Percentiles rank a stretch among this genome's conserved stretches.
phyloP scores from a whole-genome alignment of 139 green algal species.

The Chlamydomonas sp. region DNA sequence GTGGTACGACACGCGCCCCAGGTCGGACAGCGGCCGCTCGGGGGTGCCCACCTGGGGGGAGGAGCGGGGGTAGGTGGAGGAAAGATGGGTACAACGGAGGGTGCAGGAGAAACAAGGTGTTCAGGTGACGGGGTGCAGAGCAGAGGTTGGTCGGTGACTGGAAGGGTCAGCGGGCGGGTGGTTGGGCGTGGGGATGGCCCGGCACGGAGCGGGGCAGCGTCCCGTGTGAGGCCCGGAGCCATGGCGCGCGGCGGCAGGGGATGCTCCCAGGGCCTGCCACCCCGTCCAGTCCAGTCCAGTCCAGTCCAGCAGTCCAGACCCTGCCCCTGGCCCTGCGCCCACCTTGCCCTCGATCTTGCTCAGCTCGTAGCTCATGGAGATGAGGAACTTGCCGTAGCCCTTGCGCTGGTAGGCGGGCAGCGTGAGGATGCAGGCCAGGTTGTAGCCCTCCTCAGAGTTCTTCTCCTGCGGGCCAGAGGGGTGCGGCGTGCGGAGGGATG shows the following conservation, averaged over 20 bases:
- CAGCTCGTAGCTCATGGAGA: slow-evolving; percentile 98
- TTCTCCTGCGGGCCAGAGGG: slow-evolving; percentile 81
- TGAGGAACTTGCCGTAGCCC: slow-evolving; percentile 99
- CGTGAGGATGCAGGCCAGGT: slow-evolving; percentile 99
- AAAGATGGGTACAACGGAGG: neutral
- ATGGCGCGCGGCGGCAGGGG: too few species aligned
- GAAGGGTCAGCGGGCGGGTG: too few species aligned
- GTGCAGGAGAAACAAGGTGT: neutral
- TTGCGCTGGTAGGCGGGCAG: slow-evolving; percentile 98
- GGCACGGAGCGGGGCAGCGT: too few species aligned
- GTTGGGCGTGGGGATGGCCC: too few species aligned
- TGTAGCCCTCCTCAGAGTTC: slow-evolving; percentile 92
- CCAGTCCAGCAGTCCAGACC: neutral
- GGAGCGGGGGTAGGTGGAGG: neutral
- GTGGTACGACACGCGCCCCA: slow-evolving; percentile 95
- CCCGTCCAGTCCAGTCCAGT: too few species aligned
- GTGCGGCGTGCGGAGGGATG: neutral
- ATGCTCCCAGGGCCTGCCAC: too few species aligned
- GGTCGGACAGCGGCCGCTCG: slow-evolving; percentile 96
- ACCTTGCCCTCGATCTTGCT: slow-evolving; percentile 97
- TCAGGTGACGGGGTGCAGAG: neutral
- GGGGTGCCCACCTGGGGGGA: slow-evolving; percentile 88
- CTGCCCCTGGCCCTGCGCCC: neutral
- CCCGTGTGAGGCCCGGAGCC: neutral
- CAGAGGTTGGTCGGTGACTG: neutral